Conservation (phyloP, 2,329 filamentous ascomycete species). For the Aureobasidium zeae region DNA sequence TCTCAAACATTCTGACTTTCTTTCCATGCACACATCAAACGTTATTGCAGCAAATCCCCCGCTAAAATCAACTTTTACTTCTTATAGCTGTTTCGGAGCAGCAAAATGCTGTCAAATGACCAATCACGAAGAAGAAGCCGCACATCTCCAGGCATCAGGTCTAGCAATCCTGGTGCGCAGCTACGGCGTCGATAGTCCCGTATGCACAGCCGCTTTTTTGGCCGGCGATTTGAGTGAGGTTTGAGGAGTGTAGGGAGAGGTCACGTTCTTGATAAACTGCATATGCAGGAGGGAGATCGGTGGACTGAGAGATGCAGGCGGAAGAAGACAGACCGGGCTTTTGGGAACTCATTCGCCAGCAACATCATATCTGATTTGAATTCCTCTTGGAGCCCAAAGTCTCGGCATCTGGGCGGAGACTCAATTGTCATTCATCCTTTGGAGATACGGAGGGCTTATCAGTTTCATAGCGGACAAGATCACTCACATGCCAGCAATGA, state of each 20-base stretch:
- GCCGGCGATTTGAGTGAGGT: constrained; percentile 3
- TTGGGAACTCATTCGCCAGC: background rate
- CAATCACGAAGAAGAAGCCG: background rate
- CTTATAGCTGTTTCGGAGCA: constrained; percentile 8
- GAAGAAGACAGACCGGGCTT: too few species aligned
- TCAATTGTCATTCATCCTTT: too few species aligned
- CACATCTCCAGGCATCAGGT: background rate
- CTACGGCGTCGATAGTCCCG: constrained; percentile 11
- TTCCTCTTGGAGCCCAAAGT: too few species aligned
- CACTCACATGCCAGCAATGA: too few species aligned
- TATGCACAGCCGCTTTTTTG: background rate
- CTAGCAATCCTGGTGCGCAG: background rate
- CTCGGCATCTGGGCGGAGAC: too few species aligned
- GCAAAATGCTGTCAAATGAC: constrained; percentile 1
- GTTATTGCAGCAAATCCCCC: background rate
- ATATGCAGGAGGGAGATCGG: too few species aligned
- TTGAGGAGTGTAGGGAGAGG: constrained; percentile 2
- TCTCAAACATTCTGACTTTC: too few species aligned
- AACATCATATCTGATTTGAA: too few species aligned
- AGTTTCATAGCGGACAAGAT: too few species aligned
- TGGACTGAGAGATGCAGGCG: too few species aligned
- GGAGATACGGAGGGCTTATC: too few species aligned
- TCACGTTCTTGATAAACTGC: too few species aligned
- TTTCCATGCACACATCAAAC: background rate
- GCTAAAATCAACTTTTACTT: background rate